Percentiles rank a stretch among this genome's conserved stretches.
Conservation (phyloP, 352 stramenopile genomes). For the Phytophthora capsici region DNA sequence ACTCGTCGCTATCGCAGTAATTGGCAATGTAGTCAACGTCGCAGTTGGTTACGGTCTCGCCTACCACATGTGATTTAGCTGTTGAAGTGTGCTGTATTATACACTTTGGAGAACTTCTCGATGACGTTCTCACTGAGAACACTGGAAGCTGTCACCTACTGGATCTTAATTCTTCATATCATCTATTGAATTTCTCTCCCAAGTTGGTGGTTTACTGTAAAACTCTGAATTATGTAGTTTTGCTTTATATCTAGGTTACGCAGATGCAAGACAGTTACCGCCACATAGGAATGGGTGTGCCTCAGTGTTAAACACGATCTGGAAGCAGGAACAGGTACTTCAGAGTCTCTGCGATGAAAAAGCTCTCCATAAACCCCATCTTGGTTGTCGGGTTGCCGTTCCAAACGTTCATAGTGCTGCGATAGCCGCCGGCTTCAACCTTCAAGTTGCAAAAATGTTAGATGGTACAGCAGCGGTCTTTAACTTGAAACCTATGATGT, state of each 20-base stretch:
- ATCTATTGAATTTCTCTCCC: not conserved
- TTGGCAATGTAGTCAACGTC: too few species aligned
- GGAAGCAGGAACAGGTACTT: slow-evolving; percentile 92
- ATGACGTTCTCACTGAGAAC: too few species aligned
- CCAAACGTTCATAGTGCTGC: slow-evolving; percentile 65
- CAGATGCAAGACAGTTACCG: not conserved
- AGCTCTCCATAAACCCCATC: slow-evolving; percentile 81
- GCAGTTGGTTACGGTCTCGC: too few species aligned
- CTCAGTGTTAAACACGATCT: slow-evolving; percentile 89
- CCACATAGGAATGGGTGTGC: slow-evolving; percentile 71
- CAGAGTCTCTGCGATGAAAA: slow-evolving; percentile 93
- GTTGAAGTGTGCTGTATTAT: too few species aligned
- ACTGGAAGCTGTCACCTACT: not conserved
- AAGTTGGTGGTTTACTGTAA: not conserved
- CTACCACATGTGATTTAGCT: too few species aligned
- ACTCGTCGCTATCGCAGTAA: too few species aligned
- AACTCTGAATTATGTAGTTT: not conserved
- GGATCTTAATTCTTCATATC: not conserved
- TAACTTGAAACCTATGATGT: too few species aligned
- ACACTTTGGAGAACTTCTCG: too few species aligned
- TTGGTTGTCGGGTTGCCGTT: slow-evolving; percentile 30
- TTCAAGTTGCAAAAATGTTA: slow-evolving; percentile 14
- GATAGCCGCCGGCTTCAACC: slow-evolving; percentile 67
- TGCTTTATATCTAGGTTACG: not conserved
- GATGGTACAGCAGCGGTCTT: too few species aligned